Evolutionary conservation across 176 grass and related monocot species (phyloP), one percentile per base, ranked within the genome.

Genomic region (Oryza meridionalis): DNA sequence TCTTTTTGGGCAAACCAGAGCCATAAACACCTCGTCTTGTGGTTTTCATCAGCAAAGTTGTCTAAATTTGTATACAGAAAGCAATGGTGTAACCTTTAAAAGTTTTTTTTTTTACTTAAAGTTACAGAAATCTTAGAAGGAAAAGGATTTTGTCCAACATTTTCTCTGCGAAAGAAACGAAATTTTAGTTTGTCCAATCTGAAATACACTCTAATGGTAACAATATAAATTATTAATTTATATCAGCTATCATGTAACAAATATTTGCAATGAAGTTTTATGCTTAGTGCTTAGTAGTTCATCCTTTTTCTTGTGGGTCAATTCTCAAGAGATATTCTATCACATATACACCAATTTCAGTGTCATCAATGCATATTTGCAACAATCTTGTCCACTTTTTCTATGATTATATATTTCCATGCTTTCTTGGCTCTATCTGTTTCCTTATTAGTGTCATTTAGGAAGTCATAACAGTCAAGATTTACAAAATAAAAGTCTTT

Each of bases 401-500:
- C 62, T 51, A 46, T 78, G 49, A n/a, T 79, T 27, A 17, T 27
- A 17, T 80, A 80, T 24, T 62, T 62, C n/a, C 19, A 62, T 62
- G 58, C 58, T 24, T 62, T 62, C n/a, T 58, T 58, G 17, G 19
- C 53, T 19, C 53, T n/a, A 58, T 58, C 16, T 58, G 6, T 58
- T 58, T n/a, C 19, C 17, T 58, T 24, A 62, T 62, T 2, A 9
- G n/a, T 62, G 58, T 62, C 58, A 62, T 24, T 62, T 62, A n/a
- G n/a, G 9, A 62, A 62, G 2, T 4, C 19, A 62, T 62, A 24
- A 24, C 58, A 22, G n/a, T 24, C 58, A 22, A 24, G 7, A 9
- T 22, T 19, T 62, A 62, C n/a, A 62, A 62, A 50, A 62, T 62
- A 62, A 62, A 58, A 10, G 21, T 24, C 6, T 62, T 62, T 62